Base-by-base conservation (phyloP, 2,329 filamentous ascomycete species). In the Beauveria asiatica region DNA sequence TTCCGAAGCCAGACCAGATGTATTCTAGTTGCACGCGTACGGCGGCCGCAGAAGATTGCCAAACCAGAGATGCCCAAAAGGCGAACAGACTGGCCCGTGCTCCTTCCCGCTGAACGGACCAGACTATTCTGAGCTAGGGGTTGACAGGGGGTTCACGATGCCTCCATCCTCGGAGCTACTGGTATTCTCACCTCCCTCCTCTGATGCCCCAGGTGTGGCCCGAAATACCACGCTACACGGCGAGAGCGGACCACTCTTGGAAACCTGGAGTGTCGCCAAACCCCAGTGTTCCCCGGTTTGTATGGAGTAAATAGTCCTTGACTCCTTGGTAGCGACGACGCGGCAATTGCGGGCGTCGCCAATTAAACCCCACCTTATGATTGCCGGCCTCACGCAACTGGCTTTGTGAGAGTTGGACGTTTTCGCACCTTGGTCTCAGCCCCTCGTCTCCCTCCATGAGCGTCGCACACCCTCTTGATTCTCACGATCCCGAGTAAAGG, bases 401-500 rank as follows among this genome's bases (percentile, higher is more conserved):
- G 45, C 13, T 57, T 57, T 42, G 55, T 50, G 33, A 57, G 30
- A 25, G n/a, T 33, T 44, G 17, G 41, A 10, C 30, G 8, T 16
- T 49, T 19, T 17, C n/a, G n/a, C 42, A 23, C 23, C 11, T 27
- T 42, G 17, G 33, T 44, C 46, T 58, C 37, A 30, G 50, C 56
- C 48, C 37, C 21, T 19, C 48, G 16, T 57, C 56, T 39, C n/a
- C n/a, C 41, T 25, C 13, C 37, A 37, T 39, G 25, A 13, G 25
- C 9, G 19, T 27, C 17, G 16, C 41, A 13, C 39, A 33, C 23
- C 17, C 13, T 19, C 51, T 19, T 21, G 52, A 10, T 27, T 2
- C 5, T 46, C 42, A 52, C 45, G 48, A 59, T 59, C n/a, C 56
- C 56, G 56, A 59, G 48, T 25, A 46, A 59, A 59, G 25, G 25